Evolutionary conservation across 106 monocot genomes (phyloP), one percentile per base, ranked within the genome.

Genomic region (Vanilla planifolia): DNA sequence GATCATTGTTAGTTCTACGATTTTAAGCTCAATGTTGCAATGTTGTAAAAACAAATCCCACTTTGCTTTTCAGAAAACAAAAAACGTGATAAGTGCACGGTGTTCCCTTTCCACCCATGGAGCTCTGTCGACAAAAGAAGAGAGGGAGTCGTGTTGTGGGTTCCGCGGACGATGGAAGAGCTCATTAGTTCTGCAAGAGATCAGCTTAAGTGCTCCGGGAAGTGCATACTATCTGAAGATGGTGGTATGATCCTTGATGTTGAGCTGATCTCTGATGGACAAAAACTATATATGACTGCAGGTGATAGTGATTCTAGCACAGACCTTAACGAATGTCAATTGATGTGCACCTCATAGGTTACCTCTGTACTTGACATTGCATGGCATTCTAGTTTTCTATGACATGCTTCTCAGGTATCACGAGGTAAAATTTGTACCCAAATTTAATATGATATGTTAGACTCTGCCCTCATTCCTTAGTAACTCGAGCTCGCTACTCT

Each of bases 21-120:
- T n/a, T n/a, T n/a, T n/a, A n/a, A n/a, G n/a, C n/a, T n/a, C n/a
- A n/a, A n/a, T n/a, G n/a, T n/a, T n/a, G n/a, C n/a, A n/a, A n/a
- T n/a, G n/a, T n/a, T n/a, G n/a, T n/a, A n/a, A n/a, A n/a, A n/a
- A n/a, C n/a, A n/a, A n/a, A 13, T 42, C 42, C 9, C 9, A 13
- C 27, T 55, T 30, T 25, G 3, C 42, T 0, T 24, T 29, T 14
- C 72, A 80, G 91, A 83, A 53, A 77, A 83, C 69, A 69, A 67
- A 20, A 77, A 80, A 16, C 80, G 53, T 5, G 36, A 73, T 26
- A 74, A 60, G 43, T 95, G 89, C 65, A 86, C 89, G 0, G 82
- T 95, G 16, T 89, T 95, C 51, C 89, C 94, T 32, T 86, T 73
- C 55, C 89, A 89, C 47, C 89, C 94, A 29, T 89, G 89, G 94